A percentile compares a stretch with the other conserved stretches of the same genome.
phyloP scores from a whole-genome alignment of 441 rosid species.

The Macaranga tanarius region DNA sequence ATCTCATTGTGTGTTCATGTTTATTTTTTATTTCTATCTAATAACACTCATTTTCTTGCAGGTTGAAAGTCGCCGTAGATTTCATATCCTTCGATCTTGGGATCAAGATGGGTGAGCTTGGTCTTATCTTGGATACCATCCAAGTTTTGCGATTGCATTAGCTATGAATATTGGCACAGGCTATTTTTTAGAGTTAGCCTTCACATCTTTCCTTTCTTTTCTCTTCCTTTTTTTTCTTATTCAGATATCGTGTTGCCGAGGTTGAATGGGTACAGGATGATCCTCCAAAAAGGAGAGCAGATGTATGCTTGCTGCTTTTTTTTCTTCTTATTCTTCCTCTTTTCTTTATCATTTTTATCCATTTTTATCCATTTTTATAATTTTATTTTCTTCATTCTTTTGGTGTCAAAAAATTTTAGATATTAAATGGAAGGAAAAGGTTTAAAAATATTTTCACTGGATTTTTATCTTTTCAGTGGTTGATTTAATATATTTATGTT shows the following conservation, averaged over 20 bases:
- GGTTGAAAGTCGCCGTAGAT: slow-evolving; percentile 92
- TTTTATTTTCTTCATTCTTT: slow-evolving; percentile 5
- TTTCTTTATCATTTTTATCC: background rate
- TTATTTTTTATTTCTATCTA: background rate
- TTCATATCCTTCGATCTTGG: slow-evolving; percentile 66
- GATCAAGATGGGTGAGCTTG: slow-evolving; percentile 95
- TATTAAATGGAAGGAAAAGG: background rate
- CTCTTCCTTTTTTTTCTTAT: background rate
- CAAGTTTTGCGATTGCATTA: background rate
- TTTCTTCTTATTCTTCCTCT: background rate
- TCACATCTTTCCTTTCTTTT: slow-evolving; percentile 18
- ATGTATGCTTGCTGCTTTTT: slow-evolving; percentile 42
- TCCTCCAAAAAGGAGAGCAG: slow-evolving; percentile 48
- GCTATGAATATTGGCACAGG: background rate
- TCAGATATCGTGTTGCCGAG: slow-evolving; percentile 88
- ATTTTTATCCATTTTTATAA: background rate
- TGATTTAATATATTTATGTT: background rate
- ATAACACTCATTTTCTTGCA: slow-evolving; percentile 27
- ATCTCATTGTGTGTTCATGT: background rate
- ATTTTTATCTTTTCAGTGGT: background rate
- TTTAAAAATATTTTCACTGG: background rate
- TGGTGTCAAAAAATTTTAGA: background rate
- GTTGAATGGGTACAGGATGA: slow-evolving; percentile 87
- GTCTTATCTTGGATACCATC: slow-evolving; percentile 11
- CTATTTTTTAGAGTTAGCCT: slow-evolving; percentile 10